Percentiles rank a stretch among this genome's conserved stretches.
These are phyloP conservation scores for Helenozyma baotianmanensis DNA, from an alignment of 805 yeast species.

Conservation along the genomic window DNA sequence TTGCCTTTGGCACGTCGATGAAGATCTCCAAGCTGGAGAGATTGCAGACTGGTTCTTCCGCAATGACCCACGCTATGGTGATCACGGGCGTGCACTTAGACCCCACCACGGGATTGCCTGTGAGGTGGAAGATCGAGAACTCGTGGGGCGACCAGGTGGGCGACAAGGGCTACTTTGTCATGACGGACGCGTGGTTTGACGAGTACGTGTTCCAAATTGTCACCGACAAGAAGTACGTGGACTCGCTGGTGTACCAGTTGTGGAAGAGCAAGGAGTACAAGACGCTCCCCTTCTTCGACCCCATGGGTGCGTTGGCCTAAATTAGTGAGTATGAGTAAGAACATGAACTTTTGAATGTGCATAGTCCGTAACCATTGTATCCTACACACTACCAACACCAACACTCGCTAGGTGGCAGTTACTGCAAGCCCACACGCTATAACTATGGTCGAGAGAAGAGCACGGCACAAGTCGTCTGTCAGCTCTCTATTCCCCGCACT, in stretches of 20 bases:
- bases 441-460: not conserved
- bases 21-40: constrained; percentile 61
- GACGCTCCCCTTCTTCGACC: constrained; percentile 38
- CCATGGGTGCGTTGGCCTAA: constrained; percentile 41
- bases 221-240: constrained; percentile 33
- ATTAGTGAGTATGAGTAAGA: not conserved
- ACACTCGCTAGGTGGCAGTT: too few species aligned
- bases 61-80: constrained; percentile 90
- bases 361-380: too few species aligned
- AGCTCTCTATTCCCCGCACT: constrained; percentile 9
- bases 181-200: constrained; percentile 43
- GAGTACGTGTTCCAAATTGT: constrained; percentile 42
- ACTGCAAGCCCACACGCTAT: too few species aligned
- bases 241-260: constrained; percentile 30
- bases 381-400: too few species aligned
- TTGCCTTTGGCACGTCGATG: constrained; percentile 49
- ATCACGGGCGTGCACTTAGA: constrained; percentile 78
- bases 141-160: constrained; percentile 42
- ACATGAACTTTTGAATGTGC: too few species aligned
- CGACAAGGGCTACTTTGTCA: constrained; percentile 37
- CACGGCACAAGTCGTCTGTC: constrained; percentile 4
- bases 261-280: constrained; percentile 30
- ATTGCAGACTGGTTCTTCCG: constrained; percentile 62
- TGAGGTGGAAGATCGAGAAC: constrained; percentile 43
- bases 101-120: constrained; percentile 34